Evolutionary conservation across 768 basidiomycete genomes (phyloP), one percentile per base, ranked within the genome.

Genomic region (Crassisporium funariophilum): DNA sequence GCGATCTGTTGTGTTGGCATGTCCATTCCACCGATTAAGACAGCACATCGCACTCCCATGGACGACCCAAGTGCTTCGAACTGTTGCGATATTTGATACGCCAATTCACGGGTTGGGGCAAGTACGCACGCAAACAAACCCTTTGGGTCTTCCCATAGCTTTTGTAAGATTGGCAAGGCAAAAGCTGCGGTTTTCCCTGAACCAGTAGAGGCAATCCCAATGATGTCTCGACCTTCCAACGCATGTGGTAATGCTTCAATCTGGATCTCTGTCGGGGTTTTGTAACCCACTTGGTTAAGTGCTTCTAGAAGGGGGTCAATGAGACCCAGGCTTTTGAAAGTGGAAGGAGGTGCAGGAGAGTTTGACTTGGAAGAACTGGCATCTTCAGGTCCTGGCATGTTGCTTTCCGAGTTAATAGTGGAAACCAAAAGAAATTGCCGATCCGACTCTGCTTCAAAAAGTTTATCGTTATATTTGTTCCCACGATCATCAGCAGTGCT

Each of bases 171-270:
- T 2, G 97, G 97, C 4, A 98, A 71, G 19, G 91, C 93, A 68
- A 98, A 98, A 16, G 97, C 95, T 12, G 94, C 95, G 0, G 97
- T 98, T 74, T 99, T 98, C 56, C 95, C 97, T 10, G 91, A 93
- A 22, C 97, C 97, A 8, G 97, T 99, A 55, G 91, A 86, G 23
- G 97, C 97, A n/a, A 99, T 88, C 15, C 97, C 97, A 48, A 99
- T 98, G 55, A 99, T 91, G 71, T 99, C 97, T 59, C 87, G 83
- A 0, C 94, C 95, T 64, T 89, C 76, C 5, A 99, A 70, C 15
- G 95, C 95, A 70, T 83, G 82, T 0, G 97, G 97, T 38, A 99
- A 78, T 25, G 78, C 78, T 60, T 92, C 83, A 2, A 73, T 70
- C 67, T 99, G 97, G 57, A 99, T 99, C 44, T 89, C 86, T 6